Evolutionary conservation across 2,329 filamentous ascomycete genomes (phyloP).

Genomic region (Berkeleyomyces basicola): DNA sequence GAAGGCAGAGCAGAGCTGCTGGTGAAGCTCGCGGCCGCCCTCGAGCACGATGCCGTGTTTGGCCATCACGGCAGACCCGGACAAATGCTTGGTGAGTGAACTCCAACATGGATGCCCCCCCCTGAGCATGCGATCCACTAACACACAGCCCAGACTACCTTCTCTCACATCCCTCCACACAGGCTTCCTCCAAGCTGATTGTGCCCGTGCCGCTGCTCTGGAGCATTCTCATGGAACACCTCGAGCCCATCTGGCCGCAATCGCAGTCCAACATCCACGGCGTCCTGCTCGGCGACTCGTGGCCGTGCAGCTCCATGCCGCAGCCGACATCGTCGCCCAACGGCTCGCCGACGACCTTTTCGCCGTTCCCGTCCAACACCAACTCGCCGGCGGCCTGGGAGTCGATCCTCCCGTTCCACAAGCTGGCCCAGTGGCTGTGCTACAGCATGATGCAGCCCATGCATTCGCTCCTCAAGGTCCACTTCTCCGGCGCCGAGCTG

Average conservation of each 20-base stretch:
- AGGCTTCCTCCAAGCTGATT: conserved; percentile 75
- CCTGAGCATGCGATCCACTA: neutral
- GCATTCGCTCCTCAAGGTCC: conserved; percentile 60
- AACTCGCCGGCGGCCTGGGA: conserved; percentile 46
- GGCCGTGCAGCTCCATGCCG: conserved; percentile 76
- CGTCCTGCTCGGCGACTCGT: conserved; percentile 77
- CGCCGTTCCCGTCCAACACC: conserved; percentile 28
- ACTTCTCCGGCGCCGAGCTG: conserved; percentile 65
- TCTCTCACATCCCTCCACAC: conserved; percentile 78
- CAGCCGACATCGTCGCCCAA: conserved; percentile 23
- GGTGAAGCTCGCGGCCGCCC: conserved; percentile 54
- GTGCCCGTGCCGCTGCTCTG: conserved; percentile 77
- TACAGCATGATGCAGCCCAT: conserved; percentile 91
- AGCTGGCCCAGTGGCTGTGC: conserved; percentile 85
- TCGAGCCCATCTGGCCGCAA: conserved; percentile 75
- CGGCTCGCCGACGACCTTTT: conserved; percentile 32
- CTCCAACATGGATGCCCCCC: neutral
- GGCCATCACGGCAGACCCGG: conserved; percentile 71
- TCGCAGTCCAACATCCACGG: conserved; percentile 79
- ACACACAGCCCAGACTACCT: conserved; percentile 55
- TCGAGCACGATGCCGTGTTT: conserved; percentile 71
- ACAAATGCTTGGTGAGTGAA: conserved; percentile 68
- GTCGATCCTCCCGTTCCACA: conserved; percentile 79
- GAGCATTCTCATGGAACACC: conserved; percentile 75
- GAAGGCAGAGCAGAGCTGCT: conserved; percentile 72